Conservation (phyloP, 1,139 yeast genomes). For the Hanseniaspora sp. region DNA sequence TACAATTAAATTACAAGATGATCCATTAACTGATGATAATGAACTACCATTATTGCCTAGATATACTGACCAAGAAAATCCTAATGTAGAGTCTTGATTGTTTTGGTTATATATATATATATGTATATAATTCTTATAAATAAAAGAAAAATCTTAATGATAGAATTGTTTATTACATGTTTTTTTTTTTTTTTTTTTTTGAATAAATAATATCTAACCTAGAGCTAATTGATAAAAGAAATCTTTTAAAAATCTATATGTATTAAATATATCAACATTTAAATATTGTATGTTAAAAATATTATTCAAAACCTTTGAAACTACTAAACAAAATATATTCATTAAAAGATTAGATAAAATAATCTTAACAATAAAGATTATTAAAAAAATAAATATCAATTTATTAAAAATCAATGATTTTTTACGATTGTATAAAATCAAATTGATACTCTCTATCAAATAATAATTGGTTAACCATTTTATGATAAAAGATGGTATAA, state of each 20-base stretch:
- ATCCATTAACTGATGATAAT: neutral
- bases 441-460: slow-evolving; percentile 50
- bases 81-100: neutral
- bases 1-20: neutral
- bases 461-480: slow-evolving; percentile 52
- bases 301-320: slow-evolving; percentile 17
- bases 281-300: neutral
- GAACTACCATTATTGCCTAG: slow-evolving; percentile 1
- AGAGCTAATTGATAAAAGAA: slow-evolving; percentile 7
- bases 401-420: slow-evolving; percentile 32
- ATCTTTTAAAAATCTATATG: slow-evolving; percentile 7
- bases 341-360: slow-evolving; percentile 25
- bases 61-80: slow-evolving; percentile 5
- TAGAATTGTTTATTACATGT: neutral
- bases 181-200: neutral
- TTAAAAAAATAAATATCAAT: slow-evolving; percentile 28
- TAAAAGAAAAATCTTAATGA: neutral
- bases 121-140: neutral
- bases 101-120: neutral
- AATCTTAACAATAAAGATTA: slow-evolving; percentile 23
- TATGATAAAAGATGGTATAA: slow-evolving; percentile 51
- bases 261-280: neutral
- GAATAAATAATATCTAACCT: neutral
- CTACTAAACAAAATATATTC: slow-evolving; percentile 21
- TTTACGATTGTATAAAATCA: slow-evolving; percentile 25